Base-by-base conservation (phyloP, 2,329 filamentous ascomycete species). In the Epichloe brachyelytri region DNA sequence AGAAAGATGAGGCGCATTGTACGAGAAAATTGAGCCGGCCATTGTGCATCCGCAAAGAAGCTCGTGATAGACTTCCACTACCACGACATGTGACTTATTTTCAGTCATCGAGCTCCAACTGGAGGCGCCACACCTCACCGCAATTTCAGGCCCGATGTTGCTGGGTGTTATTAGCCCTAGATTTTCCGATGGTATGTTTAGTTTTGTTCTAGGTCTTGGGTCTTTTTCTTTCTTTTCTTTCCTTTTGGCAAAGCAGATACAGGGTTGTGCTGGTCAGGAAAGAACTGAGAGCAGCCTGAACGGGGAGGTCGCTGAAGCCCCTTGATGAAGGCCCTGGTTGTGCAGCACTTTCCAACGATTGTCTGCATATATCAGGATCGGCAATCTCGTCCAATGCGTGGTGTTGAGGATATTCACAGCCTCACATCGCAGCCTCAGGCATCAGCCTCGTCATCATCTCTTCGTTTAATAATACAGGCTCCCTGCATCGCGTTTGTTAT, bases 121-220 rank as follows among this genome's bases (percentile, higher is more conserved):
- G 14, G 20, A 17, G 30, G 17, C 43, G 43, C 36, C 48, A 50
- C 48, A 39, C 33, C 19, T 46, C 48, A 50, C 48, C 48, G 48
- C 48, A 50, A 4, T 39, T 39, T 5, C 43, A 26, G 17, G 40
- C n/a, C 39, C n/a, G 10, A 26, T 11, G 26, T 19, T 37, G 43
- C 17, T 33, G 20, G 22, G 43, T 26, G 36, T 8, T 38, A 8
- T 8, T n/a, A n/a, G 36, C 36, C 39, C 39, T 41, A 20, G 11
- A 41, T 41, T 41, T n/a, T 14, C 39, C 39, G n/a, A 41, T 11
- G 3, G 14, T n/a, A 38, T 14, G 12, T 6, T 33, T 15, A 20
- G 22, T 8, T 30, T 30, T 30, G 10, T 11, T 30, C 8, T 30
- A 10, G 26, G 26, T 30, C 30, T 30, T 4, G 10, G 2, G 26